phyloP scores from a whole-genome alignment of 2,329 filamentous ascomycete species.

The Elsinoe fawcettii region DNA sequence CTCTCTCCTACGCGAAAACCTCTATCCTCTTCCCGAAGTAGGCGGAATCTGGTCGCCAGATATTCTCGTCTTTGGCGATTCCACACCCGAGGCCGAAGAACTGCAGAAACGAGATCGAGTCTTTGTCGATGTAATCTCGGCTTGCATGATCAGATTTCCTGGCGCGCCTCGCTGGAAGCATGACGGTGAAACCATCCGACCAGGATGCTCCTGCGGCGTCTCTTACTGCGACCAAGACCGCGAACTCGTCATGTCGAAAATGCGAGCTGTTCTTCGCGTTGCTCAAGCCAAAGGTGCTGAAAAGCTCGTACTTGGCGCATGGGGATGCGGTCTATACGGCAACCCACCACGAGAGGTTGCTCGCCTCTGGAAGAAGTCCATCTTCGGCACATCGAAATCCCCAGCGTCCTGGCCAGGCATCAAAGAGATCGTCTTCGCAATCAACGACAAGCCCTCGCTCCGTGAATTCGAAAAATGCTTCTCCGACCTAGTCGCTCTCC shows the following conservation, averaged over 20 bases:
- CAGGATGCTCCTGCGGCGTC: slow-evolving; percentile 32
- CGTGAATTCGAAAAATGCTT: slow-evolving; percentile 45
- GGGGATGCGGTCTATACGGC: slow-evolving; percentile 58
- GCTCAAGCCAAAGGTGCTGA: slow-evolving; percentile 38
- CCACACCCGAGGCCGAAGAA: slow-evolving; percentile 32
- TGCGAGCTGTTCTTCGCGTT: slow-evolving; percentile 51
- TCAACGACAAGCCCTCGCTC: slow-evolving; percentile 47
- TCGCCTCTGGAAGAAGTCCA: slow-evolving; percentile 44
- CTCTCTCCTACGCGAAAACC: slow-evolving; percentile 46
- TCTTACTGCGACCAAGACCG: slow-evolving; percentile 41
- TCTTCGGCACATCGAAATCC: slow-evolving; percentile 27
- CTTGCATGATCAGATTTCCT: slow-evolving; percentile 53
- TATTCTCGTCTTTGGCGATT: slow-evolving; percentile 50
- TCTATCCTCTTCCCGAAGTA: slow-evolving; percentile 53
- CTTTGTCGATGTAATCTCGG: slow-evolving; percentile 52
- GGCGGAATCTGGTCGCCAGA: slow-evolving; percentile 51
- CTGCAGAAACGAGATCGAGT: slow-evolving; percentile 45
- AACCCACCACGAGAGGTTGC: slow-evolving; percentile 55
- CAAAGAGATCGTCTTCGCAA: slow-evolving; percentile 52
- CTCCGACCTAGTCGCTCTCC: slow-evolving; percentile 25
- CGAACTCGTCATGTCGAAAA: slow-evolving; percentile 47
- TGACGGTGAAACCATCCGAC: slow-evolving; percentile 18
- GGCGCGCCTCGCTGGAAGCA: slow-evolving; percentile 21
- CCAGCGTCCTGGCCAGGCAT: slow-evolving; percentile 38
- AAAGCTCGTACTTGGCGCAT: slow-evolving; percentile 53